A percentile compares a stretch with the other conserved stretches of the same genome.
These are phyloP conservation scores for Colletotrichum spinosum DNA, from an alignment of 2,329 filamentous ascomycete species.

Conservation along the genomic window DNA sequence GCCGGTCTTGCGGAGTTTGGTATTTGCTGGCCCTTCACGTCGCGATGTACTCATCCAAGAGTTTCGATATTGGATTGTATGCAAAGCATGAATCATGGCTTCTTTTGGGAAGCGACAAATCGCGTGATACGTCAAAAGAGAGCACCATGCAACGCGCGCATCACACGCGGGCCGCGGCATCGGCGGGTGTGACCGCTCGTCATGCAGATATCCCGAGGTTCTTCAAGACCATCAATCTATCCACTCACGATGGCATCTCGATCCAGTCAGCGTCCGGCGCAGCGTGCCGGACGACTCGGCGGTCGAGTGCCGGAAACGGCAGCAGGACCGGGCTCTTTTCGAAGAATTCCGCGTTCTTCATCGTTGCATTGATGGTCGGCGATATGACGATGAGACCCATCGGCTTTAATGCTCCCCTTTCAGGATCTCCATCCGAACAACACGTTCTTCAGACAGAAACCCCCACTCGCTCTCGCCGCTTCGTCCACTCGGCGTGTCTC, in stretches of 20 bases:
- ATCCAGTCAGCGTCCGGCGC: too few species aligned
- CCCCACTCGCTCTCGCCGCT: conserved; percentile 28
- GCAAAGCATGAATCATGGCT: conserved; percentile 10
- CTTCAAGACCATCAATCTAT: too few species aligned
- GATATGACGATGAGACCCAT: conserved; percentile 23
- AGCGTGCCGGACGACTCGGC: not conserved
- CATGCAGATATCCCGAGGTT: too few species aligned
- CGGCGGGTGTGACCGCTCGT: not conserved
- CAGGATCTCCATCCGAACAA: not conserved
- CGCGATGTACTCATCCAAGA: not conserved
- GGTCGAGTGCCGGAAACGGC: conserved; percentile 12
- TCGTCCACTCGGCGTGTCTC: conserved; percentile 17
- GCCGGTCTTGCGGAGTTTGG: not conserved
- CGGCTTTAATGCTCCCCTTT: conserved; percentile 17
- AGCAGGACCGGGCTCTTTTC: conserved; percentile 21
- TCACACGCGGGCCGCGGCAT: conserved; percentile 12
- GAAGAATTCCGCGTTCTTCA: conserved; percentile 7
- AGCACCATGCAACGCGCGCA: not conserved
- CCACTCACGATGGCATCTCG: too few species aligned
- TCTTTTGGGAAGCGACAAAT: not conserved
- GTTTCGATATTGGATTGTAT: not conserved
- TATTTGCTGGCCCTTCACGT: not conserved
- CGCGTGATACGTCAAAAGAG: conserved; percentile 2
- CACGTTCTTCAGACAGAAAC: not conserved
- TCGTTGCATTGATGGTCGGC: conserved; percentile 17